Percentiles rank a stretch among this genome's conserved stretches.
These are phyloP conservation scores for Stemphylium lycopersici DNA, from an alignment of 2,329 filamentous ascomycete genomes.

Conservation along the genomic window DNA sequence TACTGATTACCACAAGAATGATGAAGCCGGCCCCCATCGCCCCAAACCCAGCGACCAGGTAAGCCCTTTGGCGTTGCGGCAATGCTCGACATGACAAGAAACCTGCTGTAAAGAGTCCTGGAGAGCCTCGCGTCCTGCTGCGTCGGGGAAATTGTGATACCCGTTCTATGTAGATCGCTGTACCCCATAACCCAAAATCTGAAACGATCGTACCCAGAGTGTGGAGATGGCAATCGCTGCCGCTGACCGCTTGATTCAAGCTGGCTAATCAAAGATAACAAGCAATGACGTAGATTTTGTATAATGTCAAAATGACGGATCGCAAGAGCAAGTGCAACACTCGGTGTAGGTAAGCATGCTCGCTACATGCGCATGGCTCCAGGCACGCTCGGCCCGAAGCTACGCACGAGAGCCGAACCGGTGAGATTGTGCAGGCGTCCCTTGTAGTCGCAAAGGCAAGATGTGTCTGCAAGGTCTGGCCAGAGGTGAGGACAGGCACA, in stretches of 20 bases:
- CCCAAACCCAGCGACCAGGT: conserved; percentile 1
- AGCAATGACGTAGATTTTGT: conserved; percentile 1
- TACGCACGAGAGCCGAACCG: background rate
- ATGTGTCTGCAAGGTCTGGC: too few species aligned
- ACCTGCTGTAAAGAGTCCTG: background rate
- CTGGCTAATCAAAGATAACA: background rate
- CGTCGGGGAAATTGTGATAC: conserved; percentile 7
- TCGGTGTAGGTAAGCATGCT: background rate
- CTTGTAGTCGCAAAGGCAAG: background rate
- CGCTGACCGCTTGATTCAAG: conserved; percentile 1
- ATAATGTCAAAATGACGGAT: background rate
- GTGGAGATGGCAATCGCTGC: background rate
- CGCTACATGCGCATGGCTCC: background rate
- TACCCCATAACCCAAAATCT: conserved; percentile 3
- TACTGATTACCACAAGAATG: background rate
- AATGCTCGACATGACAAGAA: background rate
- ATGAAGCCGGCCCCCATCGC: background rate
- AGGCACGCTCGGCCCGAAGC: background rate
- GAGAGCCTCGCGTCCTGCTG: conserved; percentile 3
- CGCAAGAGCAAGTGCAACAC: background rate
- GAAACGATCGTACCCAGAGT: conserved; percentile 3
- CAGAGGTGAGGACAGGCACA: too few species aligned
- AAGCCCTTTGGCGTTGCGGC: background rate
- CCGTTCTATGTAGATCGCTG: conserved; percentile 6
- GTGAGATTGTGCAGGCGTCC: background rate